phyloP scores from a whole-genome alignment of 2,329 filamentous ascomycete genomes.

The Dryadomyces quercivorus region DNA sequence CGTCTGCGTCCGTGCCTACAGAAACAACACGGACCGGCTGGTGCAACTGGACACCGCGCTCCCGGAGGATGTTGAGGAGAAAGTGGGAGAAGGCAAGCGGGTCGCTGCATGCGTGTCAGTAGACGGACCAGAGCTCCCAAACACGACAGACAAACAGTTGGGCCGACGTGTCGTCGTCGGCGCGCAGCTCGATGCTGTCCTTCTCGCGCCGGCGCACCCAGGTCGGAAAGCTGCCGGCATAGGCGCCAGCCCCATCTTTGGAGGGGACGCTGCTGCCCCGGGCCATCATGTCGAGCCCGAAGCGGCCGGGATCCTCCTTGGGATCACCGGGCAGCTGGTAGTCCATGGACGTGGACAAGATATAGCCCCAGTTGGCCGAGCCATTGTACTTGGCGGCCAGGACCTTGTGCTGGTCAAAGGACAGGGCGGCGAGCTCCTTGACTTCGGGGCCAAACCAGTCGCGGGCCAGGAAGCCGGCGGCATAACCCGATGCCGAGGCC shows the following conservation, averaged over 20 bases:
- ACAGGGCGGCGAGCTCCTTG: conserved; percentile 47
- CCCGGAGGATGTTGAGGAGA: conserved; percentile 44
- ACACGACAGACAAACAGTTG: conserved; percentile 42
- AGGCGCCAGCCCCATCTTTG: background rate
- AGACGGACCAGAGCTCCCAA: too few species aligned
- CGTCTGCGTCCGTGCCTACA: conserved; percentile 35
- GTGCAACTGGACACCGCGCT: conserved; percentile 52
- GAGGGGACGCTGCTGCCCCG: conserved; percentile 17
- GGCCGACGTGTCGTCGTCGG: conserved; percentile 45
- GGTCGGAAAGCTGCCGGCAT: conserved; percentile 22
- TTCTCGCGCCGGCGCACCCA: conserved; percentile 48
- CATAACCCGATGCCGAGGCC: conserved; percentile 60
- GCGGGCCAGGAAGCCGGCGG: conserved; percentile 60
- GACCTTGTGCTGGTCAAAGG: conserved; percentile 54
- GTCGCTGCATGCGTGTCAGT: conserved; percentile 25
- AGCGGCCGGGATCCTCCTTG: conserved; percentile 14
- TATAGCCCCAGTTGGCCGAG: conserved; percentile 35
- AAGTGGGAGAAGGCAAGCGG: conserved; percentile 54
- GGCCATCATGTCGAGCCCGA: conserved; percentile 28
- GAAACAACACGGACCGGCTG: conserved; percentile 47
- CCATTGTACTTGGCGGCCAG: conserved; percentile 55
- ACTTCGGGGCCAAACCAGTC: conserved; percentile 57
- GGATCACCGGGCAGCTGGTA: conserved; percentile 20
- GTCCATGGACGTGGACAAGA: conserved; percentile 45
- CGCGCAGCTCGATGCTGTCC: conserved; percentile 48